Conservation (phyloP, 1,139 yeast genomes). For the Saccharomyces uvarum region DNA sequence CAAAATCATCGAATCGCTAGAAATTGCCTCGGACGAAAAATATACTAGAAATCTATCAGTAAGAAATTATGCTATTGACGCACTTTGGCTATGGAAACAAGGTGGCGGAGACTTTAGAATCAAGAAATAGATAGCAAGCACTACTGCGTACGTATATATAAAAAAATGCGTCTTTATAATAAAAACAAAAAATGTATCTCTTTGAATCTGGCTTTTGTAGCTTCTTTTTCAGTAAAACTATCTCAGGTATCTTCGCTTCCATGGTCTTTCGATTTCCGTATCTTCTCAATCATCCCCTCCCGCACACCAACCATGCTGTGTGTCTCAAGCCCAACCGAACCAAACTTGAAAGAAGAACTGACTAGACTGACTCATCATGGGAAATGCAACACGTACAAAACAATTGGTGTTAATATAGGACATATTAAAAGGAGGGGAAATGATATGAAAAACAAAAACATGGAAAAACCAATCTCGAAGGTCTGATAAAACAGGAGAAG, state of each 20-base stretch:
- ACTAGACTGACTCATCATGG: background rate
- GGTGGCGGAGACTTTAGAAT: slow-evolving; percentile 51
- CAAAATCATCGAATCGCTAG: slow-evolving; percentile 60
- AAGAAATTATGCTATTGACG: slow-evolving; percentile 81
- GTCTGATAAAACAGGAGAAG: background rate
- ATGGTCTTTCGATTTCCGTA: background rate
- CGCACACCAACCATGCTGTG: background rate
- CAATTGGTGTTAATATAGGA: background rate
- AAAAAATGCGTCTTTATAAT: slow-evolving; percentile 6
- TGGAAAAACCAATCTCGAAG: background rate
- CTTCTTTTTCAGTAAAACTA: background rate
- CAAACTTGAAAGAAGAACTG: background rate
- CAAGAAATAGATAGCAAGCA: slow-evolving; percentile 7
- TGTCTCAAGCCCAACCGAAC: background rate
- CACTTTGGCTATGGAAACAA: slow-evolving; percentile 85
- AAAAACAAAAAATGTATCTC: slow-evolving; percentile 3
- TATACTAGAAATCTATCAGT: slow-evolving; percentile 65
- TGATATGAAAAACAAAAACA: background rate
- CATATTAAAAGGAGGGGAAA: background rate
- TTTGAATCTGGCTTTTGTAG: background rate
- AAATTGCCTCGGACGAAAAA: slow-evolving; percentile 67
- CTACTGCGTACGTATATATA: slow-evolving; percentile 2
- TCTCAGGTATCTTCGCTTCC: background rate
- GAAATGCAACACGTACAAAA: background rate
- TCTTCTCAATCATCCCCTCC: background rate